Evolutionary conservation across 371 early-diverging fungal species (phyloP).

Genomic region (Mucor indicus): DNA sequence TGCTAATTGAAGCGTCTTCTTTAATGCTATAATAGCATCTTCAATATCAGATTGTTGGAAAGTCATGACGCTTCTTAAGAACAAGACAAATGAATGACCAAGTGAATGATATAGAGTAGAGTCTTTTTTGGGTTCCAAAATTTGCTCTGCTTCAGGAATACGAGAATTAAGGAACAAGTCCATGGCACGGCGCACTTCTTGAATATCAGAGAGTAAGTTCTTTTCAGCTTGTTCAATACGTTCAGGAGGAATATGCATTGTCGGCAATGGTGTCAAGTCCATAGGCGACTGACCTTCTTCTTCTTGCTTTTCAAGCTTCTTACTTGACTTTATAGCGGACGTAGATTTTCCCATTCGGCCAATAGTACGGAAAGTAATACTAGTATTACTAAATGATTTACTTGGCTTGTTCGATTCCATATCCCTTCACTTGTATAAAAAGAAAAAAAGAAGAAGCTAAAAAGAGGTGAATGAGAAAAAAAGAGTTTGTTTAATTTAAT

Average conservation of each 20-base stretch:
- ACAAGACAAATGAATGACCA: conserved; percentile 65
- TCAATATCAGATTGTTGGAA: conserved; percentile 67
- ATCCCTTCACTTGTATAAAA: conserved; percentile 86
- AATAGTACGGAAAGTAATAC: conserved; percentile 10
- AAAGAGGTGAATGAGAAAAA: no score
- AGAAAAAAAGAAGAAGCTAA: conserved; percentile 69
- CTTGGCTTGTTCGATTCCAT: conserved; percentile 80
- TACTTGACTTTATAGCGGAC: conserved; percentile 8
- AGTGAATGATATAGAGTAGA: conserved; percentile 64
- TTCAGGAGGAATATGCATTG: conserved; percentile 4
- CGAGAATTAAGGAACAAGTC: conserved; percentile 68
- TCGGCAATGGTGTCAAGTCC: conserved; percentile 23
- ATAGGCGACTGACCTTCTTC: conserved; percentile 43
- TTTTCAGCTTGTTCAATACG: no score
- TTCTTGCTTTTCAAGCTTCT: conserved; percentile 5
- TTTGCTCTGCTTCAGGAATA: conserved; percentile 60
- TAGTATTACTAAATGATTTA: conserved; percentile 65
- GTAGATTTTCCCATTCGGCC: conserved; percentile 18
- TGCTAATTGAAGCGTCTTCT: conserved; percentile 58
- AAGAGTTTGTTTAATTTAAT: no score
- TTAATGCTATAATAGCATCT: conserved; percentile 56
- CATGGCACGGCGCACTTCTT: conserved; percentile 55
- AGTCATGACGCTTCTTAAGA: conserved; percentile 71
- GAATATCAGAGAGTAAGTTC: conserved; percentile 39
- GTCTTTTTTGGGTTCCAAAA: conserved; percentile 44